Percentiles rank a stretch among this genome's conserved stretches.
phyloP scores from a whole-genome alignment of 441 rosid species.

The Populus hybrid region DNA sequence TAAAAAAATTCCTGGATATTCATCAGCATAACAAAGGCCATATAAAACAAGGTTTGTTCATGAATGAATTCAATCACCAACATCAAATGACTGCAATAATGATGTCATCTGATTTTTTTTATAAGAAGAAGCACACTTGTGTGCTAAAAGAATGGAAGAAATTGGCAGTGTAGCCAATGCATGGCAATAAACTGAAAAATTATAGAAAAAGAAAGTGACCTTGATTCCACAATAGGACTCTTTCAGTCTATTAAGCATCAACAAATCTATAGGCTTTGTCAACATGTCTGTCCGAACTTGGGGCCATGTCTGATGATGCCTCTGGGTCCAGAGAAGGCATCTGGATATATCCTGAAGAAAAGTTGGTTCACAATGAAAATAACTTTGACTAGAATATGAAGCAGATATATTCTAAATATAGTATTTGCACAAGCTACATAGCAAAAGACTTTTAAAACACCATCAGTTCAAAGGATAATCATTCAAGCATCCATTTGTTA shows the following conservation, averaged over 20 bases:
- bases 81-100: neutral
- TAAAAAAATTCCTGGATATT: neutral
- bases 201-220: constrained; percentile 40
- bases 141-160: neutral
- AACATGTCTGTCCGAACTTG: constrained; percentile 72
- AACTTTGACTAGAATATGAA: neutral
- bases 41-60: neutral
- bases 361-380: neutral
- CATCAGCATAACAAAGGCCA: neutral
- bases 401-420: neutral
- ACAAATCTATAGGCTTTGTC: constrained; percentile 73
- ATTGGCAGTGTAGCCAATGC: neutral
- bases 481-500: neutral
- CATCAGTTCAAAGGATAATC: neutral
- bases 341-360: constrained; percentile 84
- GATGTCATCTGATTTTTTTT: neutral
- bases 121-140: neutral
- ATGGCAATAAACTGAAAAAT: neutral
- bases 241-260: constrained; percentile 81
- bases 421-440: neutral
- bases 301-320: constrained; percentile 95
- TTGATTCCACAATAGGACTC: constrained; percentile 75
- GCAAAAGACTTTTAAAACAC: neutral
- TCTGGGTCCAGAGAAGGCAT: constrained; percentile 96
- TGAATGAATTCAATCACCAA: neutral